Conservation (phyloP, 2,329 filamentous ascomycete genomes). For the Ophiostoma sp. region DNA sequence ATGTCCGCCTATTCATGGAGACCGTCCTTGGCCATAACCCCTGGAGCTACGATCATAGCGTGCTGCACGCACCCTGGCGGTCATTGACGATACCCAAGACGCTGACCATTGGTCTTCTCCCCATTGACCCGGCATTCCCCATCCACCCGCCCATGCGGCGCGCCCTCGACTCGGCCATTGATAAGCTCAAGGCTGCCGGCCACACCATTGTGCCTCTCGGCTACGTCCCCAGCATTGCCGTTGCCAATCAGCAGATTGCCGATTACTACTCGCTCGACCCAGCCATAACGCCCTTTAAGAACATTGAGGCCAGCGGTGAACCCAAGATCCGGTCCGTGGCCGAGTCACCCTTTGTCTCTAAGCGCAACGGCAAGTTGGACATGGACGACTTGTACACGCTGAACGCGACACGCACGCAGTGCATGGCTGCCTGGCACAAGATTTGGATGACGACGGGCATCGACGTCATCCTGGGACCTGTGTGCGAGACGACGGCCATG, state of each 20-base stretch:
- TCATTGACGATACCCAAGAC: not conserved
- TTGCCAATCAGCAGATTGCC: not conserved
- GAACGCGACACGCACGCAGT: not conserved
- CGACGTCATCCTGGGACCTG: conserved; percentile 7
- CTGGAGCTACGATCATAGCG: conserved; percentile 3
- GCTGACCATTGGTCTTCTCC: conserved; percentile 11
- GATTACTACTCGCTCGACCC: conserved; percentile 16
- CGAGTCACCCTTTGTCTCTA: conserved; percentile 14
- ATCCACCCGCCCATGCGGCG: conserved; percentile 13
- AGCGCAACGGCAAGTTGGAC: not conserved
- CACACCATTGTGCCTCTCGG: conserved; percentile 1
- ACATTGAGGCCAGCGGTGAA: conserved; percentile 13
- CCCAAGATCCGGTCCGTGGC: conserved; percentile 8
- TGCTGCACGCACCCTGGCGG: not conserved
- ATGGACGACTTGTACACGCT: conserved; percentile 11
- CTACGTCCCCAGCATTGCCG: not conserved
- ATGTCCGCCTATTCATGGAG: conserved; percentile 50
- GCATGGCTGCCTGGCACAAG: not conserved
- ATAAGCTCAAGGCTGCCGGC: not conserved
- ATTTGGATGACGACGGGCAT: not conserved
- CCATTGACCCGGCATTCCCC: not conserved
- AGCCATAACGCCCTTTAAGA: not conserved
- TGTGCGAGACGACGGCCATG: conserved; percentile 13
- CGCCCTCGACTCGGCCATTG: not conserved
- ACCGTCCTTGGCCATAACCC: conserved; percentile 55